Evolutionary conservation across 2,329 filamentous ascomycete species (phyloP).

Genomic region (Trichoderma endophyticum): DNA sequence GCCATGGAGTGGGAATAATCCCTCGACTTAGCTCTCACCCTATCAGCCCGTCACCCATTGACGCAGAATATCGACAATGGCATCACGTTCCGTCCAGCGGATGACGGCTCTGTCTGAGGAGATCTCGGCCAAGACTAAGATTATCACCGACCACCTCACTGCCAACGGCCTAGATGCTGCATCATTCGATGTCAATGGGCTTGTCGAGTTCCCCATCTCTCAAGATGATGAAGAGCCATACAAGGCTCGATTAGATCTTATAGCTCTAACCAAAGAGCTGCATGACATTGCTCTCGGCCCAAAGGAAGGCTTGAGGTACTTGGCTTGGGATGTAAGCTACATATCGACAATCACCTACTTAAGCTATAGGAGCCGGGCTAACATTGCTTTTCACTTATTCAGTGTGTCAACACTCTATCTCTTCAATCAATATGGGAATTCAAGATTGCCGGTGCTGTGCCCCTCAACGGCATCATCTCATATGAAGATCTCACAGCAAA

Average conservation of each 20-base stretch:
- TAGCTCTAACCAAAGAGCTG: conserved; percentile 28
- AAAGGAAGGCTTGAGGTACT: conserved; percentile 25
- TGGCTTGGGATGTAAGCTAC: conserved; percentile 28
- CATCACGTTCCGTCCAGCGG: conserved; percentile 12
- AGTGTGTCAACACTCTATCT: conserved; percentile 28
- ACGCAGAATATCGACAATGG: conserved; percentile 3
- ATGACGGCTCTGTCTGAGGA: conserved; percentile 13
- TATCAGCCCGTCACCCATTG: background rate
- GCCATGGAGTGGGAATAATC: background rate
- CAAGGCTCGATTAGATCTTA: conserved; percentile 19
- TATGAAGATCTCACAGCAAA: conserved; percentile 27
- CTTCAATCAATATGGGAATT: conserved; percentile 31
- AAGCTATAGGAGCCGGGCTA: background rate
- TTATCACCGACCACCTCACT: conserved; percentile 18
- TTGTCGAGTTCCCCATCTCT: conserved; percentile 19
- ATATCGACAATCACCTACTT: background rate
- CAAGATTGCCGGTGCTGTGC: conserved; percentile 29
- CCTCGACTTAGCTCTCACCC: conserved; percentile 1
- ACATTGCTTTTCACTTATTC: background rate
- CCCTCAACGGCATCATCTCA: conserved; percentile 26
- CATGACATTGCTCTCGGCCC: conserved; percentile 28
- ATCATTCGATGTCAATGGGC: conserved; percentile 17
- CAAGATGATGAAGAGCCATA: conserved; percentile 10
- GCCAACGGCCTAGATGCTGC: conserved; percentile 15
- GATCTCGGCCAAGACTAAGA: conserved; percentile 13